Percentiles rank a stretch among this genome's conserved stretches.
These are phyloP conservation scores for Clavispora vitiphila DNA, from an alignment of 805 yeast species.

Conservation along the genomic window DNA sequence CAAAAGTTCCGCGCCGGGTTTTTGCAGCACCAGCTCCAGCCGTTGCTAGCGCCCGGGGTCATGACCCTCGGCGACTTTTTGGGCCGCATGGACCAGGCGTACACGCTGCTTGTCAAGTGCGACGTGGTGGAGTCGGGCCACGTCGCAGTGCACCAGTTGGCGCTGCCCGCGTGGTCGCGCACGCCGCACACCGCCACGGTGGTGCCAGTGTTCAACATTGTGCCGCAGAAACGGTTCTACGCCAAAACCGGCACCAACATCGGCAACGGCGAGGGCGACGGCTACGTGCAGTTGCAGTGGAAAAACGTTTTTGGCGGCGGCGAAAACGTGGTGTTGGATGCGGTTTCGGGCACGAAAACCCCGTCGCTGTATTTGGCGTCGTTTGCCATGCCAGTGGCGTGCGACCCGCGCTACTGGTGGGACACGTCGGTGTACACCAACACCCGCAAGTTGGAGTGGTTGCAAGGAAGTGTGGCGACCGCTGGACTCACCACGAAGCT, in stretches of 20 bases:
- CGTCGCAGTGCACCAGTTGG: conserved; percentile 23
- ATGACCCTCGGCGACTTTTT: conserved; percentile 39
- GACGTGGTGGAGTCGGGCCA: conserved; percentile 41
- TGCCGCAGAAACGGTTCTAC: conserved; percentile 64
- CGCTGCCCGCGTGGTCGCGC: conserved; percentile 6
- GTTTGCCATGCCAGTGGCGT: conserved; percentile 42
- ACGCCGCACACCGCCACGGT: conserved; percentile 16
- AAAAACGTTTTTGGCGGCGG: conserved; percentile 56
- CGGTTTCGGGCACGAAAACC: conserved; percentile 46
- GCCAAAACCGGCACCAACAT: conserved; percentile 94
- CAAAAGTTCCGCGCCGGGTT: conserved; percentile 44
- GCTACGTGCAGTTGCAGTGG: conserved; percentile 70
- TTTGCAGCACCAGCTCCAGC: conserved; percentile 42
- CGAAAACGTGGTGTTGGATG: conserved; percentile 47
- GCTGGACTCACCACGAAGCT: conserved; percentile 41
- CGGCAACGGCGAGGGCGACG: conserved; percentile 97
- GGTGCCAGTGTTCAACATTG: conserved; percentile 32
- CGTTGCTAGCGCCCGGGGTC: conserved; percentile 35
- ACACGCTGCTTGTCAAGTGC: conserved; percentile 39
- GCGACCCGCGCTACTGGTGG: conserved; percentile 35
- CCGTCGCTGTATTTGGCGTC: conserved; percentile 46
- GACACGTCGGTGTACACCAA: conserved; percentile 40
- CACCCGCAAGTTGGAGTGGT: conserved; percentile 44
- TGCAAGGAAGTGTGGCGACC: conserved; percentile 41
- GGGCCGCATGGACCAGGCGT: conserved; percentile 37